Base-by-base conservation (phyloP, 2,329 filamentous ascomycete genomes). In the Raffaelea ambrosiae region DNA sequence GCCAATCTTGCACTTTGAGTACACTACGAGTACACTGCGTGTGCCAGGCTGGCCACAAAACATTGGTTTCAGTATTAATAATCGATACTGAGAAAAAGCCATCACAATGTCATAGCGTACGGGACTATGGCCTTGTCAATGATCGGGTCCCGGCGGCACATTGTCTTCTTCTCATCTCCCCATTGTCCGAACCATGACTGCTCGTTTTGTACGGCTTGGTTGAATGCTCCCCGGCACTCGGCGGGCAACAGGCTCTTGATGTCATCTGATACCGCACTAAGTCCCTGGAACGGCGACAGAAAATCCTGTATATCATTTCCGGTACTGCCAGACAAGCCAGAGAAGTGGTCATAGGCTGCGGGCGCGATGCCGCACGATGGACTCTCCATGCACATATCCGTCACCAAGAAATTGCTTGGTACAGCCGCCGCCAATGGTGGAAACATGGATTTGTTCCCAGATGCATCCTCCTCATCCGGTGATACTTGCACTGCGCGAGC, bases 401-500 rank as follows among this genome's bases (percentile, higher is more conserved):
- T 63, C 44, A 81, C 67, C 44, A 72, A 68, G 54, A 79, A 79
- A 60, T 79, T 80, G 51, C 74, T 72, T 14, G 73, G 65, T 50
- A 80, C 66, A 54, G 66, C 68, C 22, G 68, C 59, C 3, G 74
- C 63, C 16, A 81, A 61, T 0, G 70, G 66, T 5, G 73, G 69
- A 54, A 80, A 79, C 35, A 60, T 56, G 23, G 59, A 57, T 20
- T 22, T 33, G 36, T 52, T 62, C 5, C 31, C n/a, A 18, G 57
- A 54, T 3, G 60, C 52, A 20, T 57, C 57, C 31, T 48, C 54
- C 31, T 54, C 56, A 3, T 59, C 55, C 18, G 67, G 60, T 2
- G 72, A 68, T 3, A 94, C 72, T 51, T 84, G 80, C 66, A 93
- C 87, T 71, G 90, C 89, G 51, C 84, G 83, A 10, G 82, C 88